phyloP scores from a whole-genome alignment of 768 basidiomycete species.

The Neoboletus magnificus region DNA sequence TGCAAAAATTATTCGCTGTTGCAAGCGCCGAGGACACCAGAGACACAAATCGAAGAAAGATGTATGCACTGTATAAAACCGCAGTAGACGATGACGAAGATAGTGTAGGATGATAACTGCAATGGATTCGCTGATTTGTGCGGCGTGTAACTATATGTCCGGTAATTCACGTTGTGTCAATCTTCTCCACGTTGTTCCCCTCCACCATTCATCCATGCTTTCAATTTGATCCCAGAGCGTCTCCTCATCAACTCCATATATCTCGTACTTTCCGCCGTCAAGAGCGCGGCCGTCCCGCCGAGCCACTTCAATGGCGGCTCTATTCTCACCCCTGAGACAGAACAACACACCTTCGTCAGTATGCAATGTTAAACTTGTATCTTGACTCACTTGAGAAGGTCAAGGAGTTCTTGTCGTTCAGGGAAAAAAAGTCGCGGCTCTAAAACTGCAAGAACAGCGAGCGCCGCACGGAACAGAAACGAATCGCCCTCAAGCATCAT shows the following conservation, averaged over 20 bases:
- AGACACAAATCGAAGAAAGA: constrained; percentile 75
- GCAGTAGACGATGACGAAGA: constrained; percentile 47
- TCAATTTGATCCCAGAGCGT: constrained; percentile 80
- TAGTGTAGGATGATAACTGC: constrained; percentile 14
- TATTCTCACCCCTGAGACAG: constrained; percentile 66
- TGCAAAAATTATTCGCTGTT: constrained; percentile 64
- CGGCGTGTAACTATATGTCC: constrained; percentile 42
- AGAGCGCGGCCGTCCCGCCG: constrained; percentile 61
- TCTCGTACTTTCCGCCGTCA: constrained; percentile 77
- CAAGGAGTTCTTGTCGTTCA: constrained; percentile 71
- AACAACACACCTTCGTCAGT: constrained; percentile 7
- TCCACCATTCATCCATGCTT: constrained; percentile 90
- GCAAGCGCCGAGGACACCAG: constrained; percentile 73
- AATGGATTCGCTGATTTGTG: background rate
- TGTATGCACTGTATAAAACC: constrained; percentile 80
- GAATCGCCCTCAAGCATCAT: constrained; percentile 85
- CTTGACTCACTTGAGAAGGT: constrained; percentile 61
- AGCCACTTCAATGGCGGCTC: constrained; percentile 79
- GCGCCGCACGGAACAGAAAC: constrained; percentile 79
- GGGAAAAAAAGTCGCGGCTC: constrained; percentile 90
- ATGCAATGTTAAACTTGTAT: constrained; percentile 2
- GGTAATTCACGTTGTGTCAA: constrained; percentile 81
- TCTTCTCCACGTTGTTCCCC: constrained; percentile 83
- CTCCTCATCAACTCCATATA: constrained; percentile 85
- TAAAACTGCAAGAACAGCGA: constrained; percentile 79